Evolutionary conservation across 371 early-diverging fungal genomes (phyloP), one percentile per base, ranked within the genome.

Genomic region (Haplosporangium sp.): DNA sequence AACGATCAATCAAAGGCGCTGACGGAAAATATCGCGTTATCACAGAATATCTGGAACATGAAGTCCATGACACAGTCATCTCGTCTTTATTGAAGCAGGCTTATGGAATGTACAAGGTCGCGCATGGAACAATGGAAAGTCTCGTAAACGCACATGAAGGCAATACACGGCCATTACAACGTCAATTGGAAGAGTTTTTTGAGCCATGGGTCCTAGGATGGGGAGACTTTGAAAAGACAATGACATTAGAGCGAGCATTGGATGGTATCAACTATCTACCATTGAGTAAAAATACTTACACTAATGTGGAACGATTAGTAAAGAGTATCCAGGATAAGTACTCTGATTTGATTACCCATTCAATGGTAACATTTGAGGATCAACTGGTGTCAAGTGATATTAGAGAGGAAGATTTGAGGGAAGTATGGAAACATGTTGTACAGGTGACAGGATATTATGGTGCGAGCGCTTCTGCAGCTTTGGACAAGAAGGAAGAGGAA

Each of bases 31-130:
- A 84, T 48, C 85, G 87, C 53, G 58, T 87, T 4, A 85, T 89
- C 13, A 86, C 88, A 3, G 92, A 91, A 64, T 92, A 91, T 66
- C 73, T 90, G 19, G 92, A 91, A 62, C 68, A 86, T 39, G 87
- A 89, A 34, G 47, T 92, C 44, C 88, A 88, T 63, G 92, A 93
- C 66, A 79, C 82, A 3, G 88, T 87, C 0, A 71, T 91, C 7
- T 84, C 85, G 52, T 83, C 84, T 17, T 83, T 92, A 17, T 68
- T 92, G 17, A 74, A 82, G 38, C 76, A 89, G 10, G 89, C 89
- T 0, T 92, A 92, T 77, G 89, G 88, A 42, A 88, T 91, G 82
- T 93, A 88, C 74, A 85, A 86, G 75, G 92, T 91, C 65, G 67
- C 65, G 10, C 52, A 77, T 44, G 68, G 74, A 10, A 63, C 67